Evolutionary conservation across 352 stramenopile genomes (phyloP), one percentile per base, ranked within the genome.

Genomic region (Thalassiosira tumida): DNA sequence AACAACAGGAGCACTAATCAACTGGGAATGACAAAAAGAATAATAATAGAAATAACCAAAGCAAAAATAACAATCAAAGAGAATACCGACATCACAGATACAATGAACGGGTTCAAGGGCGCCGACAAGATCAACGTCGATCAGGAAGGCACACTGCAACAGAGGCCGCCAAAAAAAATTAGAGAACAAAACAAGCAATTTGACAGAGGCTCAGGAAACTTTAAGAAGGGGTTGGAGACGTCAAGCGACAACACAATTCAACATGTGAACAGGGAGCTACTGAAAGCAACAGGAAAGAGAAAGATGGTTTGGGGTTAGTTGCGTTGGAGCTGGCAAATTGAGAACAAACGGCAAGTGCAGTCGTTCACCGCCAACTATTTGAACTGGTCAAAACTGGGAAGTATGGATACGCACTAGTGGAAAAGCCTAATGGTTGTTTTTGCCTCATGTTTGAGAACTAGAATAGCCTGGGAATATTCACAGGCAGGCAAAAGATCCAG

Each of bases 381-480:
- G 59, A 26, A 31, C n/a, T 69, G 59, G n/a, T 33, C 59, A 69
- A 69, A 24, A 24, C 10, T 7, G 59, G 29, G 13, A 69, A 31
- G 59, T 69, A 69, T 69, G 72, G 72, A 24, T 80, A 38, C 41
- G 21, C 62, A 62, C 72, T 38, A 35, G 15, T n/a, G 41, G 37
- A 17, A 4, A 80, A 80, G 72, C 41, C 72, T 50, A n/a, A 62
- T 62, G 72, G 33, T 24, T 43, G 29, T 5, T 38, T n/a, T 1
- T 7, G 51, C 6, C 38, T 83, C 1, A 73, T 73, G 47, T 83
- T 54, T 72, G 47, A 83, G 40, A 83, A 83, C 29, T 83, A 50
- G 75, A 83, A 83, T 35, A 83, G 75, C 26, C 75, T 83, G 1
- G 75, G 75, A 2, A 50, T 83, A 21, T 72, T 72, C 47, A 83